Base-by-base conservation (phyloP, 352 stramenopile genomes). In the Phytopythium montanum region DNA sequence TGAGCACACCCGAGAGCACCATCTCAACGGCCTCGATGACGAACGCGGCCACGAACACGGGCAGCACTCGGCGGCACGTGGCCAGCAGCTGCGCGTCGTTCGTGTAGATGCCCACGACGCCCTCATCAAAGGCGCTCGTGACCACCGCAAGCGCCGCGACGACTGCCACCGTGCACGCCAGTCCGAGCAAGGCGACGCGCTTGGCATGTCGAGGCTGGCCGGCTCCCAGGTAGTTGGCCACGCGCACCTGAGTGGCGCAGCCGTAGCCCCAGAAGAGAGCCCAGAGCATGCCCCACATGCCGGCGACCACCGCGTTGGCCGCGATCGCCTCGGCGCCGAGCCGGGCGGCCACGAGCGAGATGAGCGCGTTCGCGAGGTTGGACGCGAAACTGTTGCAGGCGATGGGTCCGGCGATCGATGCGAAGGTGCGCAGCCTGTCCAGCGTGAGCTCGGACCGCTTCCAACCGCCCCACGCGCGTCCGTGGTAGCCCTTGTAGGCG, bases 231-330 rank as follows among this genome's bases (percentile, higher is more conserved):
- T 92, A 90, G 58, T 87, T 92, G 56, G 82, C 85, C 26, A 92
- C 80, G 26, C 82, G 81, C 39, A 89, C 73, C 58, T 94, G 85
- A 1, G 81, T 91, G 13, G 84, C 84, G 49, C 81, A 93, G 44
- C 76, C 84, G 49, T 89, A 93, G 14, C 81, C 81, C 81, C 84
- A 93, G 57, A 90, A 91, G 26, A 92, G 70, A 10, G 79, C 80
- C 80, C 82, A 92, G 2, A 90, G 70, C 33, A 92, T 39, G 3
- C 69, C 65, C 80, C 82, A 90, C 49, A 92, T 70, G 8, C 78
- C 75, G 3, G 80, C 79, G 52, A 92, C 74, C 26, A 92, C 77
- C 26, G 82, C 80, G 56, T 90, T 92, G 1, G 80, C 79, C 9
- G 78, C 82, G 28, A 92, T 85, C 23, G 76, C 64, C 23, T 76